Base-by-base conservation (phyloP, 495 filamentous ascomycete genomes). In the Penicillium coffeae region DNA sequence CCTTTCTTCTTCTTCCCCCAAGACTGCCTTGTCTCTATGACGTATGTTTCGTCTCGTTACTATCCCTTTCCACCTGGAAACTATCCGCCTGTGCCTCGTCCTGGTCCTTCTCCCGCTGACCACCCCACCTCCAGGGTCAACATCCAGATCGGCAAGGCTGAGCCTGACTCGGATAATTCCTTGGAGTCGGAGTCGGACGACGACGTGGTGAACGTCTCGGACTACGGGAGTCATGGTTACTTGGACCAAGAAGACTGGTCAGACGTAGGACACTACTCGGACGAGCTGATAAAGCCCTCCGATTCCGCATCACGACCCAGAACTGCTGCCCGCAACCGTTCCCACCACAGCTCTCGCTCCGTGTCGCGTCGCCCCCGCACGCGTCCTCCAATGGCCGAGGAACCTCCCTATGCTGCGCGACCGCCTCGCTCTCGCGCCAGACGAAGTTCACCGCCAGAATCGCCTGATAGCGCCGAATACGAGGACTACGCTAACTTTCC, bases 271-370 rank as follows among this genome's bases (percentile, higher is more conserved):
- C 25, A 30, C 10, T 77, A 77, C 52, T 73, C 72, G 48, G 84
- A 84, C 59, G 88, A 91, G 56, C 68, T 93, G 55, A 30, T 30
- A 30, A 83, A 85, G 42, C 86, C 88, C 18, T 87, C 84, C 30
- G 89, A 94, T 71, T 91, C 88, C n/a, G 88, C 88, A 21, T 92
- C 83, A 52, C 73, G 81, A 49, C 77, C 80, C 48, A 75, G 78
- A 41, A 77, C 77, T 38, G 72, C 74, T 18, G 69, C 73, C 53
- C 76, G 69, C 41, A 67, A 65, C 45, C 62, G 65, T 43, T 57
- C 62, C 42, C 54, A 62, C 51, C 68, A 67, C 63, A 65, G 67
- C 49, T 71, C 74, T 14, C 70, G 64, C 38, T 72, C 70, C 35
- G 64, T 60, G 49, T 67, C 71, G 38, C 57, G 62, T 46, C 70